Conservation (phyloP, 345 rosid genomes). For the Rhizophora apiculata region DNA sequence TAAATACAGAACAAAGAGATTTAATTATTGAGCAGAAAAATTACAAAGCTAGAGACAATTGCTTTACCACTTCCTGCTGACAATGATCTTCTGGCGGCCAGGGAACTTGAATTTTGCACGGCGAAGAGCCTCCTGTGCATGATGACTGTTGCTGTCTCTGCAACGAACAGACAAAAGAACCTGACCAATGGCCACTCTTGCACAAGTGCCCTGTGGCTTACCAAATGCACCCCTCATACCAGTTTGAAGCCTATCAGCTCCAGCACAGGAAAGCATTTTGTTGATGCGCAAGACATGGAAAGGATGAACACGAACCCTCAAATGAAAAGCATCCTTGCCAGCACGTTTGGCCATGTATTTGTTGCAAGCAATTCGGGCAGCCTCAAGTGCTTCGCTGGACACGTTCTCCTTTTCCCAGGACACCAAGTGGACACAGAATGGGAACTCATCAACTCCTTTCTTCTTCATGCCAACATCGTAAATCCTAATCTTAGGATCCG, state of each 20-base stretch:
- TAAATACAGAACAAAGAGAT: not conserved
- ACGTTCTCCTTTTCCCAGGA: slow-evolving; percentile 81
- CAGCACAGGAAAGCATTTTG: slow-evolving; percentile 88
- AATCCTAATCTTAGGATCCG: slow-evolving; percentile 72
- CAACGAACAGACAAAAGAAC: slow-evolving; percentile 76
- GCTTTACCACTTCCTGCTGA: slow-evolving; percentile 70
- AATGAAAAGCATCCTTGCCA: slow-evolving; percentile 75
- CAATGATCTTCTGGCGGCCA: slow-evolving; percentile 76
- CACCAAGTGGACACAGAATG: slow-evolving; percentile 73
- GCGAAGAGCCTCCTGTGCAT: slow-evolving; percentile 81
- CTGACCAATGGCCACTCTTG: slow-evolving; percentile 75
- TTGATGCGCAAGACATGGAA: slow-evolving; percentile 77
- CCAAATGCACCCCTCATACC: slow-evolving; percentile 88
- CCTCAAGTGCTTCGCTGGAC: slow-evolving; percentile 75
- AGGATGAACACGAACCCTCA: slow-evolving; percentile 72
- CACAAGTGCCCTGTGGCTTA: slow-evolving; percentile 69
- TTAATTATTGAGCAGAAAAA: not conserved
- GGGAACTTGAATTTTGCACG: slow-evolving; percentile 80
- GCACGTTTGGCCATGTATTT: slow-evolving; percentile 72
- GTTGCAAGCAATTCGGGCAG: slow-evolving; percentile 82
- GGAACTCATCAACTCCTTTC: slow-evolving; percentile 83
- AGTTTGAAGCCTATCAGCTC: slow-evolving; percentile 85
- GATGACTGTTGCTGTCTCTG: slow-evolving; percentile 58
- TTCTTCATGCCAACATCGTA: slow-evolving; percentile 80
- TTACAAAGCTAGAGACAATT: not conserved